Evolutionary conservation across 176 grass and related monocot species (phyloP).

Genomic region (Ampelocalamus luodianensis): DNA sequence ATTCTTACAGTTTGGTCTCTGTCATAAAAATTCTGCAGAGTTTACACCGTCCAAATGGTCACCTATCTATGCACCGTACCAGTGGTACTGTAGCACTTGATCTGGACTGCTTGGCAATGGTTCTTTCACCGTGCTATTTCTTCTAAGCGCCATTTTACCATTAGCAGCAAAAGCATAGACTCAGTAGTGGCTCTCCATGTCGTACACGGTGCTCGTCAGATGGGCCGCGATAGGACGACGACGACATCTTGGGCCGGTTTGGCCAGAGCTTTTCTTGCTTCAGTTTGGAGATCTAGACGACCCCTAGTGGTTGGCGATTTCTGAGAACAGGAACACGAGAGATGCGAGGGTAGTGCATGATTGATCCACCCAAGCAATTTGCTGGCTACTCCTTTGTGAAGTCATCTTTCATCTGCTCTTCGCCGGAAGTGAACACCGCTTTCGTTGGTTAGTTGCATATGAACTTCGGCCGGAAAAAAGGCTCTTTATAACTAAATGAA

Average conservation of each 20-base stretch:
- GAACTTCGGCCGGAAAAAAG: slow-evolving; percentile 20
- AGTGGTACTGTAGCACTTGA: too few relatives aligned
- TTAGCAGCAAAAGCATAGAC: background rate
- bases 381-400: slow-evolving; percentile 4
- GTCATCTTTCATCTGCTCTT: slow-evolving; percentile 36
- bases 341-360: slow-evolving; percentile 29
- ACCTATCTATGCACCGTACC: background rate
- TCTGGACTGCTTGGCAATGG: background rate
- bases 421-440: slow-evolving; percentile 9
- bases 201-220: slow-evolving; percentile 36
- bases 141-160: background rate
- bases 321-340: slow-evolving; percentile 16
- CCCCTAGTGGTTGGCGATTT: slow-evolving; percentile 34
- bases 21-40: background rate
- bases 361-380: slow-evolving; percentile 41
- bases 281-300: slow-evolving; percentile 30
- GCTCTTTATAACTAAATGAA: background rate
- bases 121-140: background rate
- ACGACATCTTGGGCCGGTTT: background rate
- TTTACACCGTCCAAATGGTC: background rate
- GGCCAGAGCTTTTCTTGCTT: slow-evolving; percentile 25
- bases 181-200: slow-evolving; percentile 27
- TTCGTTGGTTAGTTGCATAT: slow-evolving; percentile 29
- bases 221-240: background rate
- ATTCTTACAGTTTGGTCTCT: background rate